phyloP scores from a whole-genome alignment of 371 early-diverging fungal species.

The Apophysomyces ossiformis region DNA sequence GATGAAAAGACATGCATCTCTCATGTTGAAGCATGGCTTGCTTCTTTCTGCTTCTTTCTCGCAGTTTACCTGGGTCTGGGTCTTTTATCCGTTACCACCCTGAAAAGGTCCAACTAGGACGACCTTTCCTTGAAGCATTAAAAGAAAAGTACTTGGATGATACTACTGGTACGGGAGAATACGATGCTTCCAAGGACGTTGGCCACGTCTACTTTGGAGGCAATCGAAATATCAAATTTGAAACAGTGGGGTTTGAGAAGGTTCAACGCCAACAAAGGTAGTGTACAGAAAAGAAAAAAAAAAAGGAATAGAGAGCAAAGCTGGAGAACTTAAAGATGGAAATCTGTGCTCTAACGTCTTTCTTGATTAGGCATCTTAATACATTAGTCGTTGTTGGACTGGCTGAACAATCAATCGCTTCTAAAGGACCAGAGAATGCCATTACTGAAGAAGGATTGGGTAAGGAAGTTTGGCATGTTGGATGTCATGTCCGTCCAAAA shows the following conservation, averaged over 20 bases:
- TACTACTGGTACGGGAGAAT: conserved; percentile 17
- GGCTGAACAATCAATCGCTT: conserved; percentile 44
- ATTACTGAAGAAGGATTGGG: conserved; percentile 21
- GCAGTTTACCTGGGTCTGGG: conserved; percentile 54
- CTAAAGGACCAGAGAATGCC: conserved; percentile 30
- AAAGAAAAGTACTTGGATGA: conserved; percentile 56
- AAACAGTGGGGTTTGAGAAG: conserved; percentile 83
- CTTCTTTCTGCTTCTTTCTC: not conserved
- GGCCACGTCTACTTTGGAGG: conserved; percentile 51
- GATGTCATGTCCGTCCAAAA: no score
- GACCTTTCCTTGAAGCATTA: conserved; percentile 58
- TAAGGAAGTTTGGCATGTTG: not conserved
- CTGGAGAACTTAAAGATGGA: not conserved
- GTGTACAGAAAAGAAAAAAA: not conserved
- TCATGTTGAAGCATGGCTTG: no score
- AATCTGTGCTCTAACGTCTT: not conserved
- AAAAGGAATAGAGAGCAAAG: not conserved
- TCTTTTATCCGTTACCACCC: conserved; percentile 77
- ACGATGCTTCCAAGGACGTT: conserved; percentile 26
- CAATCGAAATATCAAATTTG: conserved; percentile 64
- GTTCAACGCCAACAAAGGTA: conserved; percentile 61
- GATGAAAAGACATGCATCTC: no score
- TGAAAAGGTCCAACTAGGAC: conserved; percentile 56
- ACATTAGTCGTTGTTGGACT: conserved; percentile 60
- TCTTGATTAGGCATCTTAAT: conserved; percentile 39